phyloP scores from a whole-genome alignment of 2,329 filamentous ascomycete genomes.

The Ceratocystis papillata region DNA sequence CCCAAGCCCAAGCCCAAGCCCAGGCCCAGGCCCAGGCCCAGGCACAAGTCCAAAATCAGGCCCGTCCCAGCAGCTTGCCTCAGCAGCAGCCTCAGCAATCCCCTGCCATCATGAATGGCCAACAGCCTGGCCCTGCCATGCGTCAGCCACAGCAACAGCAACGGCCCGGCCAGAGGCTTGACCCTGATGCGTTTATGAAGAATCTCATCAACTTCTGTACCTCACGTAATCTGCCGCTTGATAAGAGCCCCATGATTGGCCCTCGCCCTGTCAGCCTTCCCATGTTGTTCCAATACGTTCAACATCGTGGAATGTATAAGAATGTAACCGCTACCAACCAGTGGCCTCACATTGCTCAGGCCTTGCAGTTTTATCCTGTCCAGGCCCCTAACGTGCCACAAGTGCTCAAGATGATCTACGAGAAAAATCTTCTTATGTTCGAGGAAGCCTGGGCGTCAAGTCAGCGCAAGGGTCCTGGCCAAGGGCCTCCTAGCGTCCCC shows the following conservation, averaged over 20 bases:
- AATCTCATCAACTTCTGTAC: conserved; percentile 69
- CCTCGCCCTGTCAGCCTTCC: conserved; percentile 65
- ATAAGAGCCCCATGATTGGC: conserved; percentile 60
- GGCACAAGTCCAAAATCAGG: conserved; percentile 28
- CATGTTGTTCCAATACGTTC: conserved; percentile 64
- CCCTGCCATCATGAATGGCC: conserved; percentile 17
- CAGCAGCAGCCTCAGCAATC: conserved; percentile 20
- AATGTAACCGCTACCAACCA: conserved; percentile 56
- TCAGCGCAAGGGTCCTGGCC: conserved; percentile 33
- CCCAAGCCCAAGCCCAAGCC: conserved; percentile 16
- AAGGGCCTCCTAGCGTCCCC: conserved; percentile 14
- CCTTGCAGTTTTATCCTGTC: conserved; percentile 49
- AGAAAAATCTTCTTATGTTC: conserved; percentile 64
- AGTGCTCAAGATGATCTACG: conserved; percentile 63
- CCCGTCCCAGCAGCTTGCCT: conserved; percentile 25
- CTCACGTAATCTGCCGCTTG: conserved; percentile 59
- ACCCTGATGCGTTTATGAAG: conserved; percentile 62
- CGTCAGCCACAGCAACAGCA: conserved; percentile 44
- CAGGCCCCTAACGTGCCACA: conserved; percentile 56
- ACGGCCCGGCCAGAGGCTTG: conserved; percentile 36
- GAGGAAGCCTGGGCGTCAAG: conserved; percentile 57
- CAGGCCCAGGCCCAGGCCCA: conserved; percentile 23
- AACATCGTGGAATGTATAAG: conserved; percentile 66
- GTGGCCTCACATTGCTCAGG: conserved; percentile 63
- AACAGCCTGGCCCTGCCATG: conserved; percentile 33